Evolutionary conservation across 306 rosid species (phyloP), one percentile per base, ranked within the genome.

Genomic region (Sindora glabra): DNA sequence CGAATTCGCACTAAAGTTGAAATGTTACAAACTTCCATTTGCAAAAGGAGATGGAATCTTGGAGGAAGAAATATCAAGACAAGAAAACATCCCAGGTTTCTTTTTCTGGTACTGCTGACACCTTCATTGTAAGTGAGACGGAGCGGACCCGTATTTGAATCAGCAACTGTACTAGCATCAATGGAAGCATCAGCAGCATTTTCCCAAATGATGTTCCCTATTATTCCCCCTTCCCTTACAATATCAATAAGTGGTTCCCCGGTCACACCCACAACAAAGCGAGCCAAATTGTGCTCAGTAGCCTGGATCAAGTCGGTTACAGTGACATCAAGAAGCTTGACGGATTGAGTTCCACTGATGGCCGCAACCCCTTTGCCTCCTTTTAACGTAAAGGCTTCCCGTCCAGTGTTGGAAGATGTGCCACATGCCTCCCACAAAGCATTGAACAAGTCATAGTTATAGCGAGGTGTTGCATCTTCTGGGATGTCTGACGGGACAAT

Each of bases 351-450:
- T 56, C 98, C 98, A 23, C 79, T 70, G 56, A 88, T 79, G 60
- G 98, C 98, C 36, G 90, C 77, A 48, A 91, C 77, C 56, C 98
- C 96, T 60, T 86, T 88, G 60, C 94, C 84, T 56, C 96, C 96
- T 77, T 85, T 81, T 72, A 92, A 73, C 30, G 74, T 82, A 75
- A 88, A 92, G 37, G 82, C 81, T 77, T 92, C 98, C 73, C 85
- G 60, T 8, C 96, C 98, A 6, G 85, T 87, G 78, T 50, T 83
- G 58, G 87, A 78, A 48, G 87, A 79, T 45, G 81, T 65, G 30
- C 90, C 98, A 61, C 95, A 92, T 25, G 98, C 96, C 69, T 86
- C 98, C 98, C 98, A 92, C 25, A 92, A 79, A 58, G 98, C 87
- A 60, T 56, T 68, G 74, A 83, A 92, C 74, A 92, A 76, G 48